Percentiles rank a stretch among this genome's conserved stretches.
These are phyloP conservation scores for Litsea cubeba DNA, from an alignment of 164 flowering plant species.

Conservation along the genomic window DNA sequence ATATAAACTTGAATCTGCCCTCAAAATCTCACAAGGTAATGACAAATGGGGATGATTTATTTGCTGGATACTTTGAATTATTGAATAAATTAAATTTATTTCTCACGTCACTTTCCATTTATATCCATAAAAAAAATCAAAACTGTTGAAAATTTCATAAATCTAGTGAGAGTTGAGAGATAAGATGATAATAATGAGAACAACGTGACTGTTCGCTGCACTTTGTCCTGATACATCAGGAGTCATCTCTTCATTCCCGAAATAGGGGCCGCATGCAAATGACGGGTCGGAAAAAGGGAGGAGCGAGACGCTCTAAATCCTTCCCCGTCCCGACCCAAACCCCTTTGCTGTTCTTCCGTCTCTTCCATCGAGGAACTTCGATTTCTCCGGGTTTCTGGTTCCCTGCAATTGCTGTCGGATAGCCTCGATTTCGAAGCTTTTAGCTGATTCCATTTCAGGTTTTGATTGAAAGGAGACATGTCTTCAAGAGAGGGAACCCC, in stretches of 20 bases:
- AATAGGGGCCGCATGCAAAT: background rate
- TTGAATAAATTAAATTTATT: no score
- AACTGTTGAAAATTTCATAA: no score
- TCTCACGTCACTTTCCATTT: no score
- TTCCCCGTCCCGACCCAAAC: background rate
- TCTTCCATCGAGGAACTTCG: constrained; percentile 1
- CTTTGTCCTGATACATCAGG: background rate
- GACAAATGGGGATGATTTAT: no score
- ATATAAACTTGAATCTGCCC: no score
- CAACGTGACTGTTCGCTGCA: background rate
- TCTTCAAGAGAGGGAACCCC: constrained; percentile 28
- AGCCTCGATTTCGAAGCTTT: background rate
- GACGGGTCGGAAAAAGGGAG: background rate
- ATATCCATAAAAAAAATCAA: no score
- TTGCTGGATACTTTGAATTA: no score
- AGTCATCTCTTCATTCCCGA: background rate
- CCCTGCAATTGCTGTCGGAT: background rate
- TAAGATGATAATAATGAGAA: no score
- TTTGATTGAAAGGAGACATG: constrained; percentile 22
- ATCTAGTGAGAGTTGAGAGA: no score
- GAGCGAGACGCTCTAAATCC: background rate
- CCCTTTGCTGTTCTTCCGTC: background rate
- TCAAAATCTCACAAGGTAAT: no score
- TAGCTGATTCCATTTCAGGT: background rate
- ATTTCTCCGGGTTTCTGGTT: background rate